Percentiles rank a stretch among this genome's conserved stretches.
Evolutionary conservation across 225 moss, liverwort and hornwort genomes (phyloP).

Genomic region (Anthoceros angustus): DNA sequence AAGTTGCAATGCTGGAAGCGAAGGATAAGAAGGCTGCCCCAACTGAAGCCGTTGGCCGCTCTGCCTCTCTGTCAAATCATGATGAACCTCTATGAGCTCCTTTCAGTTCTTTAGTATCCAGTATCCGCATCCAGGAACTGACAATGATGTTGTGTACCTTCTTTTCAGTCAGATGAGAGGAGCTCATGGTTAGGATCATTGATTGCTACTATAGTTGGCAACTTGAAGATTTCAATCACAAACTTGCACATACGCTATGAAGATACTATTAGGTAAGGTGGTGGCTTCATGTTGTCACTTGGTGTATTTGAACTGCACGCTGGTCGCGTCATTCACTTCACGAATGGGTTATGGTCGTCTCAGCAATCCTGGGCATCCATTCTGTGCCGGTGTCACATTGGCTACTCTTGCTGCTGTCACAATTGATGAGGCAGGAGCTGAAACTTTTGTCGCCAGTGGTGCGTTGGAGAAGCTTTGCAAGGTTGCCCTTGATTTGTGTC

Average conservation of each 20-base stretch:
- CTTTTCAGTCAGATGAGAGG: conserved; percentile 54
- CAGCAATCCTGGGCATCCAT: conserved; percentile 85
- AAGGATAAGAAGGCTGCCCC: conserved; percentile 70
- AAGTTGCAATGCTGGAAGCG: conserved; percentile 82
- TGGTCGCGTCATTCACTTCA: background rate
- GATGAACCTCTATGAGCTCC: background rate
- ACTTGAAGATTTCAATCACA: conserved; percentile 90
- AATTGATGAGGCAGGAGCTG: conserved; percentile 80
- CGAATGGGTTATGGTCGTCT: conserved; percentile 1
- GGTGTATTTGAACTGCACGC: background rate
- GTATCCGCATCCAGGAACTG: background rate
- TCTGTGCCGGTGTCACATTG: conserved; percentile 80
- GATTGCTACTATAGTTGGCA: conserved; percentile 86
- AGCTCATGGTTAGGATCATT: conserved; percentile 92
- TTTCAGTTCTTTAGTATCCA: background rate
- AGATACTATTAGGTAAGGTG: conserved; percentile 53
- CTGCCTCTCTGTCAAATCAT: background rate
- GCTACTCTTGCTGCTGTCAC: conserved; percentile 92
- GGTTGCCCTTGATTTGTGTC: conserved; percentile 18
- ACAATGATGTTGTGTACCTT: background rate
- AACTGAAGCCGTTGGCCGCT: conserved; percentile 47
- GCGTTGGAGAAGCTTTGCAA: conserved; percentile 90
- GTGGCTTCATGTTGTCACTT: conserved; percentile 1
- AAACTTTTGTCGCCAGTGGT: conserved; percentile 96
- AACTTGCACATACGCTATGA: conserved; percentile 97